A percentile compares a stretch with the other conserved stretches of the same genome.
These are phyloP conservation scores for Sporothrix euskadiensis DNA, from an alignment of 2,329 filamentous ascomycete genomes.

Conservation along the genomic window DNA sequence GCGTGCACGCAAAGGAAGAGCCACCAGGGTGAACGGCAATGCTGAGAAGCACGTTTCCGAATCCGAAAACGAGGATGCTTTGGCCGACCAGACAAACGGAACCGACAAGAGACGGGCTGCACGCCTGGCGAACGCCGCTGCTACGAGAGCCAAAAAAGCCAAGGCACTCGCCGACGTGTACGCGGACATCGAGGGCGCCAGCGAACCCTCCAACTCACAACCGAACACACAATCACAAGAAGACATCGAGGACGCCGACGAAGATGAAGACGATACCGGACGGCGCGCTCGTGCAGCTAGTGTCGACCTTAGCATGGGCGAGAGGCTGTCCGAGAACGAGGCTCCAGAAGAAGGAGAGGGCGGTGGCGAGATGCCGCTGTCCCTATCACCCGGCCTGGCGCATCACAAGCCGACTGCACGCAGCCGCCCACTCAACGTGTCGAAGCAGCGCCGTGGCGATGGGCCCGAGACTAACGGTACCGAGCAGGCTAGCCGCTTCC, in stretches of 20 bases:
- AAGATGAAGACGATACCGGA: not conserved
- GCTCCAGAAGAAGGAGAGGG: not conserved
- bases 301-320: slow-evolving; percentile 30
- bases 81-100: not conserved
- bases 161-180: not conserved
- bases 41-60: slow-evolving; percentile 26
- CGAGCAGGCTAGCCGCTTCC: slow-evolving; percentile 3
- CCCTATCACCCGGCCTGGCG: slow-evolving; percentile 25
- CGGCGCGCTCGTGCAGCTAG: slow-evolving; percentile 19
- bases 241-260: slow-evolving; percentile 13
- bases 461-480: not conserved
- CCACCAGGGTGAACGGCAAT: slow-evolving; percentile 7
- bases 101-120: not conserved
- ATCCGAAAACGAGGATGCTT: slow-evolving; percentile 1
- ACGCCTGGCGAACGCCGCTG: not conserved
- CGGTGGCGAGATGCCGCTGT: not conserved
- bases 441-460: not conserved
- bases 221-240: not conserved
- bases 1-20: not conserved
- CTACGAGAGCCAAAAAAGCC: not conserved
- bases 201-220: not conserved
- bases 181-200: slow-evolving; percentile 17
- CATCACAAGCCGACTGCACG: slow-evolving; percentile 6
- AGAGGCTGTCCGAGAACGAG: not conserved
- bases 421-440: slow-evolving; percentile 1